Evolutionary conservation across 1,284 basidiomycete species (phyloP).

Genomic region (Thelephora terrestris): DNA sequence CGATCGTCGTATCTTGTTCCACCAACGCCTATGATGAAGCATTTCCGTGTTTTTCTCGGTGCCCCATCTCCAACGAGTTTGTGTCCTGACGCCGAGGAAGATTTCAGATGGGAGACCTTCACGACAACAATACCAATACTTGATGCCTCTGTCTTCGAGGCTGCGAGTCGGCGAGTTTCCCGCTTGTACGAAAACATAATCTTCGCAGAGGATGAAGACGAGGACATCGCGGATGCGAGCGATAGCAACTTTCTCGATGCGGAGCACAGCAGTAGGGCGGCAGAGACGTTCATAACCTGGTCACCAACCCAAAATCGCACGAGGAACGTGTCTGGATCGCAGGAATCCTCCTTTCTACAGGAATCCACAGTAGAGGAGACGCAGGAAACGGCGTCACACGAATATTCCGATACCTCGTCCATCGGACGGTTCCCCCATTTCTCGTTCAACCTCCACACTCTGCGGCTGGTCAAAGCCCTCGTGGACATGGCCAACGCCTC

Average conservation of each 20-base stretch:
- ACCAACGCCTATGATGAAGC: background rate
- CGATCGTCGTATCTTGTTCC: no score
- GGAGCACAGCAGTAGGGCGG: conserved; percentile 3
- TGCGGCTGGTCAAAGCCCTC: conserved; percentile 38
- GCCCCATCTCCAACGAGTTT: conserved; percentile 29
- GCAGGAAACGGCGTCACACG: conserved; percentile 36
- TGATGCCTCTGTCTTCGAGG: conserved; percentile 20
- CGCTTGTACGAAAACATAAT: conserved; percentile 56
- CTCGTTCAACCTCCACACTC: conserved; percentile 48
- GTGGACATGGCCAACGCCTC: conserved; percentile 10
- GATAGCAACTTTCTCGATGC: conserved; percentile 12
- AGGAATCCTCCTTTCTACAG: background rate
- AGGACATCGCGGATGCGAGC: conserved; percentile 16
- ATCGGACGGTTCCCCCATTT: conserved; percentile 58
- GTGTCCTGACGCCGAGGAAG: conserved; percentile 15
- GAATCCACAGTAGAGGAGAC: conserved; percentile 28
- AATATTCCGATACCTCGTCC: conserved; percentile 53
- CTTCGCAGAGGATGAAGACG: conserved; percentile 36
- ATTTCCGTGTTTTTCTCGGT: conserved; percentile 33
- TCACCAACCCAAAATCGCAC: conserved; percentile 29
- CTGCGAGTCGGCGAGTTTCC: conserved; percentile 52
- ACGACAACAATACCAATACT: conserved; percentile 15
- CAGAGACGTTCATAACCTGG: conserved; percentile 47
- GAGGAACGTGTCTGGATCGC: conserved; percentile 11
- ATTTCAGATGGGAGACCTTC: conserved; percentile 33